phyloP scores from a whole-genome alignment of 352 stramenopile genomes.

The Pythium plurisporium region DNA sequence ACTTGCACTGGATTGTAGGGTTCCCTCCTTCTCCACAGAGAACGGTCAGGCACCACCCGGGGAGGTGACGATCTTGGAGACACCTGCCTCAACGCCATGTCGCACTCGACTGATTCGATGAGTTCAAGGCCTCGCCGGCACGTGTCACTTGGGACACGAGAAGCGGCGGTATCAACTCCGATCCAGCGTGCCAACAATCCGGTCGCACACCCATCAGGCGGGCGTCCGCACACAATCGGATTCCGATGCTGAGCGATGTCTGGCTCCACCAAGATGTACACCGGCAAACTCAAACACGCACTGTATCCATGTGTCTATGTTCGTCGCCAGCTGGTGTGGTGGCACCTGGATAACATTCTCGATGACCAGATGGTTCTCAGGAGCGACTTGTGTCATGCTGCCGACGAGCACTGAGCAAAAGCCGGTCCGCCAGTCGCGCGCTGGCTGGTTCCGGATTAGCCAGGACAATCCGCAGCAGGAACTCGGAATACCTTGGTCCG shows the following conservation, averaged over 20 bases:
- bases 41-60: too few species aligned
- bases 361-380: not conserved
- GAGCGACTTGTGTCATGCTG: constrained; percentile 5
- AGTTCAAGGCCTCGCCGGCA: too few species aligned
- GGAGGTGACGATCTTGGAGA: too few species aligned
- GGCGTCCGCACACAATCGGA: constrained; percentile 10
- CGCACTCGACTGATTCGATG: too few species aligned
- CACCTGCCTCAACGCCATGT: too few species aligned
- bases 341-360: constrained; percentile 2
- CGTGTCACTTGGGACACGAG: too few species aligned
- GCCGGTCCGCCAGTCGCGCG: not conserved
- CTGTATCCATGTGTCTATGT: constrained; percentile 11
- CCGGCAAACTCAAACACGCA: not conserved
- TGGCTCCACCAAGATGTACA: constrained; percentile 19
- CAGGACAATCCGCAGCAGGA: not conserved
- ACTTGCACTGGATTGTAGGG: too few species aligned
- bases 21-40: too few species aligned
- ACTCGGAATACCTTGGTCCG: not conserved
- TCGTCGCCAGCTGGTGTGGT: not conserved
- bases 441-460: constrained; percentile 18
- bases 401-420: constrained; percentile 2
- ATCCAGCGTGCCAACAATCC: constrained; percentile 9
- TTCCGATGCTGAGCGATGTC: not conserved
- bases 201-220: constrained; percentile 6
- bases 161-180: constrained; percentile 2